Percentiles rank a stretch among this genome's conserved stretches.
These are phyloP conservation scores for Spatholobus suberectus DNA, from an alignment of 306 rosid species.

Conservation along the genomic window DNA sequence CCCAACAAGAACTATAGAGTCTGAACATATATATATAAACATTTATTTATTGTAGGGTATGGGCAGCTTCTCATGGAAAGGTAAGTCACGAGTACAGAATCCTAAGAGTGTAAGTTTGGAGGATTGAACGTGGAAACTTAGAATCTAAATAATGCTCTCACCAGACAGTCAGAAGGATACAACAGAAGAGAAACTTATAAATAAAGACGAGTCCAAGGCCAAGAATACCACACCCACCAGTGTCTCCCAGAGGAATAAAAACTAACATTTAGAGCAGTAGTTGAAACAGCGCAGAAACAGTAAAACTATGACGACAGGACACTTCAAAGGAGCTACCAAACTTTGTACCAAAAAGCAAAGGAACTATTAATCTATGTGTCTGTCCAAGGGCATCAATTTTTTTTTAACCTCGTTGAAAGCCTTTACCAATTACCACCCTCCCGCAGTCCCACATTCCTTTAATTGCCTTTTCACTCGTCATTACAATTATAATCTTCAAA, in stretches of 20 bases:
- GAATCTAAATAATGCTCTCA: constrained; percentile 19
- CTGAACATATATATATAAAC: background rate
- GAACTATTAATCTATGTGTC: constrained; percentile 7
- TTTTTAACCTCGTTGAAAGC: constrained; percentile 18
- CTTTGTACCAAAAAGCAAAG: constrained; percentile 34
- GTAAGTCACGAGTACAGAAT: background rate
- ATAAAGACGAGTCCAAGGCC: background rate
- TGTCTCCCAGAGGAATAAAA: background rate
- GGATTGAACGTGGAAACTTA: constrained; percentile 7
- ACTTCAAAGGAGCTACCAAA: constrained; percentile 30
- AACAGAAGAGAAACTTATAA: background rate
- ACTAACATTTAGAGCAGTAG: constrained; percentile 1
- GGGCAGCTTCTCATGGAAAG: constrained; percentile 26
- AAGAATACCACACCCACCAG: background rate
- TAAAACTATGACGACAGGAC: background rate
- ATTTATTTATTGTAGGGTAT: constrained; percentile 41
- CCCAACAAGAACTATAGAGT: constrained; percentile 32
- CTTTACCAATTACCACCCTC: background rate
- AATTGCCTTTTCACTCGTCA: background rate
- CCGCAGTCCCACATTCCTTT: background rate
- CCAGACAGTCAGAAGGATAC: constrained; percentile 34
- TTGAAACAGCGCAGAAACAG: constrained; percentile 6
- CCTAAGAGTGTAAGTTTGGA: constrained; percentile 20
- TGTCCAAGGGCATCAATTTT: background rate
- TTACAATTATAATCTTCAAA: background rate